Evolutionary conservation across 805 yeast genomes (phyloP).

Genomic region (Yarrowia alimentaria): DNA sequence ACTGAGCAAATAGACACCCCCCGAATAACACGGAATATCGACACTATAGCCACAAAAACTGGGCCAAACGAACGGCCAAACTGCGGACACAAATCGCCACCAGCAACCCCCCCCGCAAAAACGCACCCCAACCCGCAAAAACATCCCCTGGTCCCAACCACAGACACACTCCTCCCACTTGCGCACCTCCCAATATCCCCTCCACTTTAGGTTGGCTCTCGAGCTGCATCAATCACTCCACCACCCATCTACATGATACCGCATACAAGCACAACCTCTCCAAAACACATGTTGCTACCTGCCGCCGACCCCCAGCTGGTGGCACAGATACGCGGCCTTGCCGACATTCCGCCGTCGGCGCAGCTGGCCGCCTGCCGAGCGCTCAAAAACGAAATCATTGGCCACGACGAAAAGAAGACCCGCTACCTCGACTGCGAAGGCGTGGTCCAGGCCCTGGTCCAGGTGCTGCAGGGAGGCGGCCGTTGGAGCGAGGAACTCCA

Average conservation of each 20-base stretch:
- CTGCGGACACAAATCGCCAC: too few relatives aligned
- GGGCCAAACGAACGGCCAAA: too few relatives aligned
- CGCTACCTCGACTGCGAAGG: constrained; percentile 32
- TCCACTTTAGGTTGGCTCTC: constrained; percentile 24
- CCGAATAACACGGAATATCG: too few relatives aligned
- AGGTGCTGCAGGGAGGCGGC: constrained; percentile 33
- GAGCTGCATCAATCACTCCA: constrained; percentile 14
- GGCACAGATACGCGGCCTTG: constrained; percentile 5
- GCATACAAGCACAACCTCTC: constrained; percentile 16
- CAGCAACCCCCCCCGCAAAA: too few relatives aligned
- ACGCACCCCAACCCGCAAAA: too few relatives aligned
- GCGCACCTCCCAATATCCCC: too few relatives aligned
- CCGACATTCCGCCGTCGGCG: constrained; percentile 9
- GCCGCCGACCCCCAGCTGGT: constrained; percentile 18
- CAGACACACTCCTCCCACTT: too few relatives aligned
- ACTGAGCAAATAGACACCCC: too few relatives aligned
- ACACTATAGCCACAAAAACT: too few relatives aligned
- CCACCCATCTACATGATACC: constrained; percentile 7
- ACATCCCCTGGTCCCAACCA: too few relatives aligned
- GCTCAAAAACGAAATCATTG: constrained; percentile 39
- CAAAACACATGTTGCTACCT: constrained; percentile 24
- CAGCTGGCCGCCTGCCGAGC: constrained; percentile 33
- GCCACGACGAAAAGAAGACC: constrained; percentile 39
- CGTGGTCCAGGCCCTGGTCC: constrained; percentile 33
- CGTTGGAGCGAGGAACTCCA: constrained; percentile 30